Base-by-base conservation (phyloP, 495 filamentous ascomycete species). In the Lasiosphaeria ovina region DNA sequence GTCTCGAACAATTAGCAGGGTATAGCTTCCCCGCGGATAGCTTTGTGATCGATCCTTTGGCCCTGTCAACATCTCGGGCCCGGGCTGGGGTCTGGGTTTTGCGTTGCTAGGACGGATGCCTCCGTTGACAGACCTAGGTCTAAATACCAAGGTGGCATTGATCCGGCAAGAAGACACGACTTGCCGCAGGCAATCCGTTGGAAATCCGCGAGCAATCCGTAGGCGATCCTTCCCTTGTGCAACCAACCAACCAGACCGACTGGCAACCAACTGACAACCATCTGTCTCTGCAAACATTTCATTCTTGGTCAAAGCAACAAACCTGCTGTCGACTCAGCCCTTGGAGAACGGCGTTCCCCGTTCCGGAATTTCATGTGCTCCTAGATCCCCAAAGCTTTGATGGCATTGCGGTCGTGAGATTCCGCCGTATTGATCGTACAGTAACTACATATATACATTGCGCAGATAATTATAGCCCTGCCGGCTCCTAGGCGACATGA, bases 241-340 rank as follows among this genome's bases (percentile, higher is more conserved):
- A n/a, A 47, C 44, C 44, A 45, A 45, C n/a, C n/a, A 24, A 24
- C 24, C 24, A 24, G 24, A 24, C 24, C 24, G 24, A 24, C 24
- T 24, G 24, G 24, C 24, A 24, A 24, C 24, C 0, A 24, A 24
- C 24, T 24, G 24, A 24, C 24, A 24, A 24, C 24, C 24, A 24
- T 24, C 12, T 47, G 44, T 47, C 12, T n/a, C 16, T 47, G 44
- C 44, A 47, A 47, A 47, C 44, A n/a, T 47, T 11, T 47, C 44
- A 47, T 47, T 47, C 44, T 47, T 47, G 44, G 16, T 47, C 44
- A 47, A 47, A 47, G 16, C 44, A 47, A 47, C 12, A 1, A 47
- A 47, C 12, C 6, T 47, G 44, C 44, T n/a, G 16, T 47, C 44
- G 44, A 47, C 12, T 47, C 44, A 47, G 16, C 44, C 16, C 12